Conservation (phyloP, 2,329 filamentous ascomycete species). For the Fusarium nematophilum region DNA sequence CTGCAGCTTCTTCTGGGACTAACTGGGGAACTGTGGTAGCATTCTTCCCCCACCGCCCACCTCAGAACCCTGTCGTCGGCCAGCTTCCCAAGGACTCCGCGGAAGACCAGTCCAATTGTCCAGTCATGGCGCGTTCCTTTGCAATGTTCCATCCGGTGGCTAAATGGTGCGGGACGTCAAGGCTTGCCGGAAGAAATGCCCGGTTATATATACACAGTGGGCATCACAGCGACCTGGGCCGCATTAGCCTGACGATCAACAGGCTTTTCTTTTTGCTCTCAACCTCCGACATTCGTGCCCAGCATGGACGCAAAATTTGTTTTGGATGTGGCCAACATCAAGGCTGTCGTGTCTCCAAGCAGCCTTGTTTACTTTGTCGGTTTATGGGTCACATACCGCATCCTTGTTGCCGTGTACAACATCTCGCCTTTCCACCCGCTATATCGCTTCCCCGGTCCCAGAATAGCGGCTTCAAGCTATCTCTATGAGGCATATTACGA, state of each 20-base stretch:
- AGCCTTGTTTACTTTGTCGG: conserved; percentile 29
- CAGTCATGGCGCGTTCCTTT: no score
- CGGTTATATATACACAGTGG: no score
- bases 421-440: conserved; percentile 55
- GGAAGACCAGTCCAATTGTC: no score
- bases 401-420: conserved; percentile 49
- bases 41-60: no score
- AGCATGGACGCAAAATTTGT: background rate
- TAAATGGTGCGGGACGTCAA: no score
- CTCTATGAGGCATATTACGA: conserved; percentile 54
- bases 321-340: background rate
- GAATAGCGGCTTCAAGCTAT: conserved; percentile 50
- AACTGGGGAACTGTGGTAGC: no score
- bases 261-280: background rate
- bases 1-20: no score
- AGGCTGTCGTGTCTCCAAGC: background rate
- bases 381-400: conserved; percentile 46
- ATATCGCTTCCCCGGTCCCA: conserved; percentile 51
- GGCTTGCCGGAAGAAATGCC: no score
- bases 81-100: no score
- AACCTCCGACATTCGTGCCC: no score
- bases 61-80: no score
- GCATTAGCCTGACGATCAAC: background rate
- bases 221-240: background rate
- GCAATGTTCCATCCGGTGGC: no score